Percentiles rank a stretch among this genome's conserved stretches.
Evolutionary conservation across 345 rosid genomes (phyloP).

Genomic region (Ceriops zippeliana): DNA sequence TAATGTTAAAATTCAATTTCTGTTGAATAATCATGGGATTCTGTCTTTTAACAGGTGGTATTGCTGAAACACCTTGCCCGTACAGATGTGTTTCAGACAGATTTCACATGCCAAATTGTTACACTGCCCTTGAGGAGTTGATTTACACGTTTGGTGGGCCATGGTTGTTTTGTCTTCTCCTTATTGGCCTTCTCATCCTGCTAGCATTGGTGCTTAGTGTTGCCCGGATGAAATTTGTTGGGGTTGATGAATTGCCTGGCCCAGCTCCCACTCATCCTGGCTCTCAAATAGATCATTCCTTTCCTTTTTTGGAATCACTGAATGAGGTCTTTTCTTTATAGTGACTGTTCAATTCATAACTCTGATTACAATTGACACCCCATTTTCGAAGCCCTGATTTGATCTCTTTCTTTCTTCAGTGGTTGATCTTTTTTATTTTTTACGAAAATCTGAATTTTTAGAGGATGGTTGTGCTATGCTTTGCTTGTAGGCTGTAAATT

Average conservation of each 20-base stretch:
- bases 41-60: conserved; percentile 64
- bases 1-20: background rate
- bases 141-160: conserved; percentile 99
- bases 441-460: background rate
- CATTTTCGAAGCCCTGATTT: background rate
- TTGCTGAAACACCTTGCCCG: conserved; percentile 86
- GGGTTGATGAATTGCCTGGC: conserved; percentile 89
- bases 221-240: conserved; percentile 96
- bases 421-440: background rate
- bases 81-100: conserved; percentile 84
- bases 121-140: conserved; percentile 95
- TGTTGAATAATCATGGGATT: background rate
- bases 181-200: conserved; percentile 80
- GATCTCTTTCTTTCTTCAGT: background rate
- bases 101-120: conserved; percentile 94
- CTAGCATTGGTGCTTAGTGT: conserved; percentile 96
- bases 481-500: conserved; percentile 9
- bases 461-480: background rate
- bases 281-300: conserved; percentile 90
- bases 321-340: conserved; percentile 68
- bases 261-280: conserved; percentile 89
- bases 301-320: conserved; percentile 94
- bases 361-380: background rate
- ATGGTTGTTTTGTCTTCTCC: conserved; percentile 88
- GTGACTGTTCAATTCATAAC: background rate